Base-by-base conservation (phyloP, 352 stramenopile genomes). In the Phytophthora colocasiae region DNA sequence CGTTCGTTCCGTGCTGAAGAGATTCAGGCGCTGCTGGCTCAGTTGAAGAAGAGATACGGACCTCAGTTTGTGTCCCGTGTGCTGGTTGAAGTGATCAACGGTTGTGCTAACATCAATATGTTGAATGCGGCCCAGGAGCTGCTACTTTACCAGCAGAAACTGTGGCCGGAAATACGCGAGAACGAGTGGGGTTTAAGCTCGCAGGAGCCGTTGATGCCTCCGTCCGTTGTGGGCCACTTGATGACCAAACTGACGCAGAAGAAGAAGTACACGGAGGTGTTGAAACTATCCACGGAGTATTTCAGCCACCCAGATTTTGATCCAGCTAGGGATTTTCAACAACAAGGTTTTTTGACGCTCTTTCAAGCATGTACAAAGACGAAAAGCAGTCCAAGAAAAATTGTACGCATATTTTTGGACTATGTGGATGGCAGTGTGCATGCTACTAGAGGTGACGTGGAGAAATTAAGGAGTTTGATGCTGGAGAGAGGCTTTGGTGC, bases 21-120 rank as follows among this genome's bases (percentile, higher is more conserved):
- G 26, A 61, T 78, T 26, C 26, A 73, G 5, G 49, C 63, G 50
- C 48, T 91, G 15, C 49, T 93, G 34, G 51, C 62, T 14, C 48
- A 63, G 3, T 66, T 93, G 34, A 51, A 61, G 6, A 58, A 38
- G 7, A 58, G 59, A 43, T 87, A 73, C 68, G 79, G 77, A 49
- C 32, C 69, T 6, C 62, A 66, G 4, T 88, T 89, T 54, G 81
- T 90, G 15, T 71, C 68, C 0, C 47, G 71, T 36, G 63, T 89
- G 7, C 47, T 85, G 27, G 58, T 84, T 12, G 68, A 83, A 68
- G 61, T 88, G 7, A 70, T 89, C 7, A 91, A 93, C 43, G 85
- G 85, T 29, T 91, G 82, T 54, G 73, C 77, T 46, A 93, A 90
- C 48, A 69, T 83, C 45, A 77, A 80, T 15, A 89, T 93, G 82